These are phyloP conservation scores for Zanthoxylum bungeanum DNA, from an alignment of 345 rosid genomes.

Conservation along the genomic window DNA sequence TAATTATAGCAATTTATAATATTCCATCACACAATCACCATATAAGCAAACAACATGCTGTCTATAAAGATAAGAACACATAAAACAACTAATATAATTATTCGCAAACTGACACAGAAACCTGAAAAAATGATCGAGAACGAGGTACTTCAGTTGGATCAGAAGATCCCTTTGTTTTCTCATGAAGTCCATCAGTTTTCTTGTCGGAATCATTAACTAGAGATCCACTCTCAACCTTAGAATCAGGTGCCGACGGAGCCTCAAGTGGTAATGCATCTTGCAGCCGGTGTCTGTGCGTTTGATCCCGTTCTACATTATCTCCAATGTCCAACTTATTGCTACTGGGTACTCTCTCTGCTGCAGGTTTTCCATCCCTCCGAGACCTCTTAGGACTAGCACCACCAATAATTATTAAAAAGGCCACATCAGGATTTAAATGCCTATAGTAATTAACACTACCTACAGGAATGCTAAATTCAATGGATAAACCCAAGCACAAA, in stretches of 20 bases:
- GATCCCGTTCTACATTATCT: slow-evolving; percentile 35
- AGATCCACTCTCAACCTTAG: slow-evolving; percentile 31
- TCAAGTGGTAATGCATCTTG: slow-evolving; percentile 62
- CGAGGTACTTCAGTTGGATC: slow-evolving; percentile 46
- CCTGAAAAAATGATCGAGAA: slow-evolving; percentile 71
- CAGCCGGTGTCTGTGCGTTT: slow-evolving; percentile 41
- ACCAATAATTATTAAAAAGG: not conserved
- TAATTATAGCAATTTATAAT: not conserved
- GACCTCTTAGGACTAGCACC: slow-evolving; percentile 71
- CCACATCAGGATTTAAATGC: not conserved
- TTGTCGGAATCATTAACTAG: slow-evolving; percentile 40
- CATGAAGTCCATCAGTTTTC: slow-evolving; percentile 38
- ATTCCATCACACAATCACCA: not conserved
- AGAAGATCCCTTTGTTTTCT: slow-evolving; percentile 36
- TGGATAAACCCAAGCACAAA: not conserved
- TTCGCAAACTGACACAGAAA: slow-evolving; percentile 20
- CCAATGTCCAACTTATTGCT: slow-evolving; percentile 31
- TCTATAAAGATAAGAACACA: not conserved
- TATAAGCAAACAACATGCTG: not conserved
- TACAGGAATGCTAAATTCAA: not conserved
- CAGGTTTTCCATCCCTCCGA: slow-evolving; percentile 70
- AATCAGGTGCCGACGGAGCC: slow-evolving; percentile 26
- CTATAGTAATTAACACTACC: not conserved
- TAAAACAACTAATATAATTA: slow-evolving; percentile 1
- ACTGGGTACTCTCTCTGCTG: slow-evolving; percentile 36